Base-by-base conservation (phyloP, 2,329 filamentous ascomycete species). In the Epichloe sibirici region DNA sequence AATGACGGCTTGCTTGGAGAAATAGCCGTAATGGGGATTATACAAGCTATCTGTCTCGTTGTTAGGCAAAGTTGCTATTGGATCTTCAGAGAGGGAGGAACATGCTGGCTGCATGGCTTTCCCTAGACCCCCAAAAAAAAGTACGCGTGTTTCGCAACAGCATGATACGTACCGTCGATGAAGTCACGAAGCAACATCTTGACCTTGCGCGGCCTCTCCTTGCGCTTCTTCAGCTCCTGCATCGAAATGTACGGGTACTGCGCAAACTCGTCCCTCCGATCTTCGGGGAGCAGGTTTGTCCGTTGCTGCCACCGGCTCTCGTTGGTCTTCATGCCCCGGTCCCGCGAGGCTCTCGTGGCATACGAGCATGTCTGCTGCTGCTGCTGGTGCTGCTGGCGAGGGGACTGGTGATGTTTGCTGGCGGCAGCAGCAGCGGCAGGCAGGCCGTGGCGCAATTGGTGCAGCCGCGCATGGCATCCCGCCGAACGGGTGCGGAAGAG, bases 161-260 rank as follows among this genome's bases (percentile, higher is more conserved):
- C 23, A 38, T 37, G 4, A 35, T 31, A 37, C 42, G 28, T 62
- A 90, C 87, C 90, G 68, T 98, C 93, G 65, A 98, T 93, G 65
- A 98, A 98, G 75, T 98, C 94, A 58, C 94, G 81, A 66, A 94
- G 87, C 63, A 96, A 73, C 93, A 98, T 98, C 79, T 95, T 96
- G 59, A 95, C 90, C 67, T 86, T 79, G 63, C 80, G 81, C 45
- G 93, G 93, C 63, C 93, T 76, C 65, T 95, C 85, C 51, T 74
- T 83, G 51, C 86, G 78, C 58, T 70, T 74, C 59, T 85, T 83
- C 59, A 98, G 72, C 56, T 89, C 83, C 58, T 85, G 77, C n/a
- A 89, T 81, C 8, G 90, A 95, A 48, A 98, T 86, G 65, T 85
- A 82, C 0, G 93, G 90, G 63, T 88, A 95, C 62, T 80, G 77